Base-by-base conservation (phyloP, 129 eudicot genomes). In the Artemisia argyi region DNA sequence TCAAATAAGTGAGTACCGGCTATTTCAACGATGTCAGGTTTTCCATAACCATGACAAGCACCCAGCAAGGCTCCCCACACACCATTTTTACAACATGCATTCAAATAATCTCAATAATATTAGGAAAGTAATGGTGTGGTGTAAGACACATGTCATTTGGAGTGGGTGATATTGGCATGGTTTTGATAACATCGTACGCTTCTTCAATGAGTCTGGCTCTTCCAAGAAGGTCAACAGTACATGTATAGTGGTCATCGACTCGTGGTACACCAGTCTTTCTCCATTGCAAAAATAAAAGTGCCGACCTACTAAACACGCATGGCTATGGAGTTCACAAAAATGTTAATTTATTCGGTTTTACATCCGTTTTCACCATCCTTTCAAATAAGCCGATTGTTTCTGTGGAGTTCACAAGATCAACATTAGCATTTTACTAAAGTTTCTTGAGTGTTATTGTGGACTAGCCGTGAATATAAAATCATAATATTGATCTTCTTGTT, bases 191-290 rank as follows among this genome's bases (percentile, higher is more conserved):
- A 30, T 82, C 78, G 74, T 19, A n/a, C n/a, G 94, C 94, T 5
- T 85, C 75, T 5, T 61, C 16, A 17, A 87, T 26, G 28, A 69
- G 62, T 18, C 90, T 87, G 11, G 90, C 87, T 18, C 90, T 84
- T n/a, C 88, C 94, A 16, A 87, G 84, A 66, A 87, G 72, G 73
- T 87, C 90, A 51, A 85, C 94, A 18, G 80, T 28, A 28, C 87
- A 82, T 2, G 87, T 86, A 51, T 85, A 85, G 48, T 87, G 90
- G 59, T 81, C 85, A 30, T 77, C 73, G 1, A 67, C 62, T 39
- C 83, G 87, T 30, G 83, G 46, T 32, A 87, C 74, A 26, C 74
- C 69, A 68, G 53, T 11, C 66, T 58, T 76, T 79, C 26, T 59
- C 78, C 94, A 87, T 82, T 4, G 58, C 55, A 28, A 55, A 52